phyloP scores from a whole-genome alignment of 1,284 basidiomycete species.

The Ceratobasidium sp. region DNA sequence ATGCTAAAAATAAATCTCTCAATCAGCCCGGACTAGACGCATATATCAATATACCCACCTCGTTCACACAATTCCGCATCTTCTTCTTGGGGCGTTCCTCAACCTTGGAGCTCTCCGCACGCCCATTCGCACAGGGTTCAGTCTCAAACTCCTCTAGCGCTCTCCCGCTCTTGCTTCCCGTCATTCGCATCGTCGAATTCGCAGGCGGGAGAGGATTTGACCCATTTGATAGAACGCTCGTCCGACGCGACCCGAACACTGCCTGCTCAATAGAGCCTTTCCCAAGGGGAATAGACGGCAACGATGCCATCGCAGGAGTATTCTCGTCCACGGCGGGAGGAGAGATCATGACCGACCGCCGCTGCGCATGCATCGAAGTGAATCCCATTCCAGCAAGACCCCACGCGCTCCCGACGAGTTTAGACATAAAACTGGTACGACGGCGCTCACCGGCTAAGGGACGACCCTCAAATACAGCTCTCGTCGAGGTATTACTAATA shows the following conservation, averaged over 20 bases:
- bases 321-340: not conserved
- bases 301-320: not conserved
- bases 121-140: not conserved
- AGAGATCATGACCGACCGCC: not conserved
- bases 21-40: not conserved
- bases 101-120: not conserved
- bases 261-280: conserved; percentile 26
- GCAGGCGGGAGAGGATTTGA: conserved; percentile 19
- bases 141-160: conserved; percentile 6
- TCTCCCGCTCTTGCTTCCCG: conserved; percentile 32
- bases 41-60: not conserved
- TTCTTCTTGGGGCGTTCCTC: conserved; percentile 38
- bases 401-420: conserved; percentile 33
- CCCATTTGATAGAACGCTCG: not conserved
- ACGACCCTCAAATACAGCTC: conserved; percentile 6
- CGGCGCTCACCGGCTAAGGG: not conserved
- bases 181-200: conserved; percentile 25
- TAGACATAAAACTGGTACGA: conserved; percentile 25
- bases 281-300: conserved; percentile 15
- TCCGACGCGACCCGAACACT: not conserved
- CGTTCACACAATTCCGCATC: conserved; percentile 23
- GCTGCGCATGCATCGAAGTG: conserved; percentile 5
- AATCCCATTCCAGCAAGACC: conserved; percentile 30
- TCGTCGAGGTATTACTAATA: conserved; percentile 7
- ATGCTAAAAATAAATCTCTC: not conserved